Conservation (phyloP, 2,329 filamentous ascomycete species). For the Cercospora janseana region DNA sequence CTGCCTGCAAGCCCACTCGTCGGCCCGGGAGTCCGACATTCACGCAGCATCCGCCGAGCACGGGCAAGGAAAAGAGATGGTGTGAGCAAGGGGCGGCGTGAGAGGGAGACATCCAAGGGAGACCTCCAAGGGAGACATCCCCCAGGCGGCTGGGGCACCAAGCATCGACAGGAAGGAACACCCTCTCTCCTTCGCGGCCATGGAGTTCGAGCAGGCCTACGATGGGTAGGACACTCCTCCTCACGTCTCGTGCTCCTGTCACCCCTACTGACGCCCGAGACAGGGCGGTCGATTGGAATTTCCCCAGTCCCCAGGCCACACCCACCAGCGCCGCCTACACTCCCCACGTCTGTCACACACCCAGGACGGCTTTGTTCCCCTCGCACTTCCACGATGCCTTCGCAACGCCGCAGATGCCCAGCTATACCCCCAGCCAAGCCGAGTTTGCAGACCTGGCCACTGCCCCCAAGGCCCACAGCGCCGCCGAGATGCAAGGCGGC, state of each 20-base stretch:
- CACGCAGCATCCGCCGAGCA: no score
- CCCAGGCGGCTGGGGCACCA: no score
- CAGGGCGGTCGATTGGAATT: slow-evolving; percentile 49
- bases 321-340: slow-evolving; percentile 44
- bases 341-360: slow-evolving; percentile 46
- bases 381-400: slow-evolving; percentile 53
- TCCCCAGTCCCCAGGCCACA: slow-evolving; percentile 52
- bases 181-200: slow-evolving; percentile 15
- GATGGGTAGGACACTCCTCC: no score
- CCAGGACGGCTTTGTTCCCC: slow-evolving; percentile 44
- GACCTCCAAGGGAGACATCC: no score
- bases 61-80: no score
- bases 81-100: no score
- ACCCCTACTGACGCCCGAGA: slow-evolving; percentile 14
- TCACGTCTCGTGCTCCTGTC: no score
- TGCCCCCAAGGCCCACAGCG: slow-evolving; percentile 28
- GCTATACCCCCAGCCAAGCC: slow-evolving; percentile 37
- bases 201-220: slow-evolving; percentile 29
- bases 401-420: slow-evolving; percentile 48
- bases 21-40: no score
- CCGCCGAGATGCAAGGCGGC: slow-evolving; percentile 31
- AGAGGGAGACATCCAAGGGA: no score
- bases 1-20: not conserved
- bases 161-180: no score
- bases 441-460: slow-evolving; percentile 33